phyloP scores from a whole-genome alignment of 176 grass and related monocot genomes.

The Paspalum vaginatum region DNA sequence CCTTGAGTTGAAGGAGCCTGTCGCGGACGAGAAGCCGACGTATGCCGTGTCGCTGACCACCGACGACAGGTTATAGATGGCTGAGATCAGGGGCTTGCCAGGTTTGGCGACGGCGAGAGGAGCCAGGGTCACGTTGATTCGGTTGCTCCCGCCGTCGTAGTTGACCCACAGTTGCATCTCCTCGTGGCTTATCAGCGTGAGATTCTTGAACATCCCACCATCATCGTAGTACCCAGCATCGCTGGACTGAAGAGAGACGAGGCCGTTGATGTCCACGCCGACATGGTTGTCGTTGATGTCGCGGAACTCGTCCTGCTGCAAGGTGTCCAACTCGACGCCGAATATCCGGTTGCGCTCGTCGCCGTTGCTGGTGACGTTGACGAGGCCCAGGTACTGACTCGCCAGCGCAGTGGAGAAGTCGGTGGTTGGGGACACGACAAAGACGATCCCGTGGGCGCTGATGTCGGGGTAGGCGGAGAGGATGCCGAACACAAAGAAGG shows the following conservation, averaged over 20 bases:
- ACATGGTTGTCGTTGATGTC: too few relatives aligned
- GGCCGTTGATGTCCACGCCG: too few relatives aligned
- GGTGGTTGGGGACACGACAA: too few relatives aligned
- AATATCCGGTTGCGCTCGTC: too few relatives aligned
- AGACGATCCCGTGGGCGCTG: too few relatives aligned
- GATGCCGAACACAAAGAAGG: too few relatives aligned
- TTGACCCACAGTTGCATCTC: background rate
- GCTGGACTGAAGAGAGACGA: background rate
- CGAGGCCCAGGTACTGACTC: background rate
- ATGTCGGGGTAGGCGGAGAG: too few relatives aligned
- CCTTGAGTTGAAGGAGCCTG: background rate
- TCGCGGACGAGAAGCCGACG: conserved; percentile 25
- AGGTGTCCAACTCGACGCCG: too few relatives aligned
- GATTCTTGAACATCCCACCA: background rate
- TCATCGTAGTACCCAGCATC: background rate
- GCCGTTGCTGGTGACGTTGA: background rate
- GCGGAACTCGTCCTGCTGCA: too few relatives aligned
- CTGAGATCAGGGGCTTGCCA: background rate
- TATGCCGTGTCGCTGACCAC: conserved; percentile 19
- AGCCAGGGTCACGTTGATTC: background rate
- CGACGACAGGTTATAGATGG: background rate
- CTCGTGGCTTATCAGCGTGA: background rate
- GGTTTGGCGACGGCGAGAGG: background rate
- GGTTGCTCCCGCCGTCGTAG: background rate
- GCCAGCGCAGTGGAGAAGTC: too few relatives aligned